Evolutionary conservation across 2,329 filamentous ascomycete genomes (phyloP).

Genomic region (Colletotrichum tofieldiae): DNA sequence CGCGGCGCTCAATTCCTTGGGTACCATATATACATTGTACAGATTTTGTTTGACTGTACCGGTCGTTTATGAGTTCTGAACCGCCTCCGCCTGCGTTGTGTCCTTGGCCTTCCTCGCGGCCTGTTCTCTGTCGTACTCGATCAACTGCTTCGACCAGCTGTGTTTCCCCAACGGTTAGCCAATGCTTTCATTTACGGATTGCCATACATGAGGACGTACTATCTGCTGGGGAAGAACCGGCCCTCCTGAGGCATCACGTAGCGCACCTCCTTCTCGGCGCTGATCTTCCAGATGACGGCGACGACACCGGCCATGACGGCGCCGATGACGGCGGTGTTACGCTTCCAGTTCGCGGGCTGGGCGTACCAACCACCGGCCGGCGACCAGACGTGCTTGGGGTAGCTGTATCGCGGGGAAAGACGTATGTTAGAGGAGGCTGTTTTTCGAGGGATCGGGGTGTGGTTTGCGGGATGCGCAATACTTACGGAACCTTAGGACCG

Average conservation of each 20-base stretch:
- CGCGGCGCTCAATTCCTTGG: constrained; percentile 40
- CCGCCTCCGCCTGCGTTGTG: constrained; percentile 40
- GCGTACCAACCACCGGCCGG: constrained; percentile 98
- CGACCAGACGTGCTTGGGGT: constrained; percentile 99
- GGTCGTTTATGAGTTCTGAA: constrained; percentile 42
- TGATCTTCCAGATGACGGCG: constrained; percentile 79
- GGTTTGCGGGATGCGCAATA: constrained; percentile 44
- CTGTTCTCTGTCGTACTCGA: constrained; percentile 62
- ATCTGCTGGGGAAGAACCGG: constrained; percentile 87
- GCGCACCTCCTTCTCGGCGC: constrained; percentile 81
- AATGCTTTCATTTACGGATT: background rate
- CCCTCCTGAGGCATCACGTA: constrained; percentile 82
- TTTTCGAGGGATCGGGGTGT: constrained; percentile 44
- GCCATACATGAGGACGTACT: constrained; percentile 68
- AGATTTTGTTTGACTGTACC: constrained; percentile 16
- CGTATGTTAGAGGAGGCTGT: constrained; percentile 28
- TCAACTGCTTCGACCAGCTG: constrained; percentile 64
- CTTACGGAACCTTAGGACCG: constrained; percentile 77
- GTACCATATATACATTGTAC: constrained; percentile 42
- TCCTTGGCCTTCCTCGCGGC: constrained; percentile 52
- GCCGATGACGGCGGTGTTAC: constrained; percentile 86
- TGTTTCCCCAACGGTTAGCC: constrained; percentile 36
- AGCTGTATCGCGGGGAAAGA: constrained; percentile 67
- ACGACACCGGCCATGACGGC: constrained; percentile 78
- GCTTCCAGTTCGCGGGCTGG: constrained; percentile 94